Evolutionary conservation across 2,329 filamentous ascomycete genomes (phyloP), one percentile per base, ranked within the genome.

Genomic region (Alternaria postmessia): DNA sequence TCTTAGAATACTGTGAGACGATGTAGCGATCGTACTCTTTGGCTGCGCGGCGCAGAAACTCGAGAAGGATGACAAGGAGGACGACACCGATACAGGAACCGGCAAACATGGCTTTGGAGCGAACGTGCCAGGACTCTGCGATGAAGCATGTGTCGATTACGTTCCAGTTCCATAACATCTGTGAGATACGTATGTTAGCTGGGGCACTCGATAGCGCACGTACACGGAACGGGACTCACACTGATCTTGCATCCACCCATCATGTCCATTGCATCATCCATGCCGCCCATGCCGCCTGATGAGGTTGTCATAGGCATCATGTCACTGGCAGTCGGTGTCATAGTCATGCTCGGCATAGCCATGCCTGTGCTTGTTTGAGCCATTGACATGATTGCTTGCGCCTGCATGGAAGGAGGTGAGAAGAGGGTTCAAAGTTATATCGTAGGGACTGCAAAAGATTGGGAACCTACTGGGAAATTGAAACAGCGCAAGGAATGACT

Each of bases 141-240:
- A 95, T 84, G 84, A 95, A 95, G 61, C 83, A 93, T 18, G 89
- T 79, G 73, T 91, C 88, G 71, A 91, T 81, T 1, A 88, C 91
- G 75, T 91, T 83, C 89, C 90, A 92, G 75, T 93, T 93, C 90
- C 90, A 93, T 49, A 92, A 81, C 91, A 93, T 93, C 71, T 75
- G 43, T 11, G 16, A 3, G 4, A n/a, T 5, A 20, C 11, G 7
- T 30, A 3, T 20, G 41, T 68, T 36, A 68, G 62, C 30, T 24
- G 11, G 3, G 4, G 1, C n/a, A 30, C 26, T 26, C 14, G 14
- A 9, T 24, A 16, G 4, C 34, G 32, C 16, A 16, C 18, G 28
- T 32, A 24, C 7, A n/a, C 5, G 11, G 5, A 16, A 39, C 9
- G 1, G 28, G 14, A 54, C 69, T 49, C 62, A 75, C 74, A 57